A percentile compares a stretch with the other conserved stretches of the same genome.
Evolutionary conservation across 352 stramenopile species (phyloP).

Genomic region (Blastocystis sp.): DNA sequence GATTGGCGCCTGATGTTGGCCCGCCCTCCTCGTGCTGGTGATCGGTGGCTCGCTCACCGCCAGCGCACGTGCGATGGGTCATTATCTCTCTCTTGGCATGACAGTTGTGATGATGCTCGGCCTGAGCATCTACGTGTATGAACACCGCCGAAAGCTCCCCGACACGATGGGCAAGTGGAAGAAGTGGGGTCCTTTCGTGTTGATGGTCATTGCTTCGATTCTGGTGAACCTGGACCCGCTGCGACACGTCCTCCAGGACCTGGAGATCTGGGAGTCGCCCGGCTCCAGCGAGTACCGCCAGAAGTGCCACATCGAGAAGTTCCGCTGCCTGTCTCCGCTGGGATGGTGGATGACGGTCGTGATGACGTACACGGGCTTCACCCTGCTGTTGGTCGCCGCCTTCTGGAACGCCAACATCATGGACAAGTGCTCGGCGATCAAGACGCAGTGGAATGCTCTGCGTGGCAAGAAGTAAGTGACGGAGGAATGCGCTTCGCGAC

Average conservation of each 20-base stretch:
- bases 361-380: conserved; percentile 68
- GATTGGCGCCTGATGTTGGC: conserved; percentile 70
- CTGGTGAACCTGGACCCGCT: conserved; percentile 46
- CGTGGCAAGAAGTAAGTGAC: conserved; percentile 35
- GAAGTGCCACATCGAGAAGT: conserved; percentile 62
- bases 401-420: conserved; percentile 68
- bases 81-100: conserved; percentile 68
- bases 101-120: conserved; percentile 69
- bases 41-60: conserved; percentile 46
- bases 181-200: conserved; percentile 69
- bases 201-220: conserved; percentile 52
- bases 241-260: conserved; percentile 53
- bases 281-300: conserved; percentile 53
- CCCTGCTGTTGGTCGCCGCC: conserved; percentile 42
- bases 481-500: neutral
- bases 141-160: conserved; percentile 57
- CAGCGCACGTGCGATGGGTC: conserved; percentile 18
- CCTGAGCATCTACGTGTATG: conserved; percentile 61
- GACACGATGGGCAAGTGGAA: neutral
- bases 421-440: conserved; percentile 59
- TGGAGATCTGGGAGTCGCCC: conserved; percentile 52
- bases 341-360: conserved; percentile 51
- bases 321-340: conserved; percentile 52
- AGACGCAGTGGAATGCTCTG: conserved; percentile 29
- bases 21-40: conserved; percentile 37